Evolutionary conservation across 208 protist species (phyloP).

Genomic region (Trypanosoma avium): DNA sequence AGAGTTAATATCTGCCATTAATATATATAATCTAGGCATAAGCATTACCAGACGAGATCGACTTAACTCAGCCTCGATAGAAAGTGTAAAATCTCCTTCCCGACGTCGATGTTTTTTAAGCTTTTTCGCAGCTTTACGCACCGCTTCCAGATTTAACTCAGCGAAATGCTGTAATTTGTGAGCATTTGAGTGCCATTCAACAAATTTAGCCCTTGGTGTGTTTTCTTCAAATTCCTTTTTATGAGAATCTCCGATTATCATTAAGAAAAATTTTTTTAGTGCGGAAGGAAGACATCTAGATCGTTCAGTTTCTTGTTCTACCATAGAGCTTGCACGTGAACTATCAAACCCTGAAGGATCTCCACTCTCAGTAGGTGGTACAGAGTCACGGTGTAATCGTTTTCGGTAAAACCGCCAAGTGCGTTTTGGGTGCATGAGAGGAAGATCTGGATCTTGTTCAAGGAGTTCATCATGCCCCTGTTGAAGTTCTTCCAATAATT

Average conservation of each 20-base stretch:
- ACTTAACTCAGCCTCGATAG: constrained; percentile 74
- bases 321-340: constrained; percentile 30
- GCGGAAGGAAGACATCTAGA: constrained; percentile 31
- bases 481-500: constrained; percentile 78
- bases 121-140: constrained; percentile 88
- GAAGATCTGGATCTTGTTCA: constrained; percentile 53
- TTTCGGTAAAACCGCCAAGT: constrained; percentile 58
- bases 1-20: constrained; percentile 61
- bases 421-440: constrained; percentile 31
- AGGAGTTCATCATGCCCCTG: constrained; percentile 67
- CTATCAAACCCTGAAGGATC: constrained; percentile 14
- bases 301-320: constrained; percentile 9
- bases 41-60: constrained; percentile 71
- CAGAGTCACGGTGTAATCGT: constrained; percentile 22
- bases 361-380: background rate
- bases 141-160: constrained; percentile 85
- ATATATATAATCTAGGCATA: constrained; percentile 65
- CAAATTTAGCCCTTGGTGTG: constrained; percentile 71
- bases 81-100: constrained; percentile 67
- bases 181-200: constrained; percentile 88
- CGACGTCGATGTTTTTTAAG: constrained; percentile 79
- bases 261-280: constrained; percentile 68
- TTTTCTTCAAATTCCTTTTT: constrained; percentile 53
- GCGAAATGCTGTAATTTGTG: constrained; percentile 90
- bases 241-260: constrained; percentile 81